phyloP scores from a whole-genome alignment of 208 protist species.

The Leishmania gerbilli region DNA sequence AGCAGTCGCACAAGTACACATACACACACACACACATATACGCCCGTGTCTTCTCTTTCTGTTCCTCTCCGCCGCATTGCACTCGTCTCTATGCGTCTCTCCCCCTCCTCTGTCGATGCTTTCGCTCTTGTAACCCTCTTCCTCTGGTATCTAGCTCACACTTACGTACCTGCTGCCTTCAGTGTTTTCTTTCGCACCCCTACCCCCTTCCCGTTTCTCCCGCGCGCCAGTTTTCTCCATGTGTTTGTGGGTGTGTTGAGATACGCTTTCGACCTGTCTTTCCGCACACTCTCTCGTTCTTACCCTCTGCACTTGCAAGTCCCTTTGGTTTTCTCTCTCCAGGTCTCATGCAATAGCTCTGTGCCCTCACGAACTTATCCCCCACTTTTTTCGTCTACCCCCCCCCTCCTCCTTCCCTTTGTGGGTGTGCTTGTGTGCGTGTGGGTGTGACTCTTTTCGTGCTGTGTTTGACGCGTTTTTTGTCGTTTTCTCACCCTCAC shows the following conservation, averaged over 20 bases:
- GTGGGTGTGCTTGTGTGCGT: background rate
- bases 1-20: background rate
- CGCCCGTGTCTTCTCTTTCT: background rate
- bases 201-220: background rate
- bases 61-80: no score
- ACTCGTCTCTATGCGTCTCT: background rate
- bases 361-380: background rate
- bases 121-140: background rate
- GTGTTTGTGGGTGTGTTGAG: background rate
- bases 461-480: constrained; percentile 1
- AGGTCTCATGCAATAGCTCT: constrained; percentile 3
- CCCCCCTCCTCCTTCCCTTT: background rate
- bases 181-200: background rate
- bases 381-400: background rate
- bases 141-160: background rate
- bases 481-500: background rate
- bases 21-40: background rate
- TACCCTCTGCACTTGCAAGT: background rate
- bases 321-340: constrained; percentile 3
- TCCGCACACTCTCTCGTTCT: background rate
- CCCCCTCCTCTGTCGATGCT: background rate
- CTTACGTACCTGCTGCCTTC: background rate
- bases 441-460: background rate
- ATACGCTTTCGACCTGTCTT: background rate
- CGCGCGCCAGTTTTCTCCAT: background rate